phyloP scores from a whole-genome alignment of 2,329 filamentous ascomycete genomes.

The Lachnellula arida region DNA sequence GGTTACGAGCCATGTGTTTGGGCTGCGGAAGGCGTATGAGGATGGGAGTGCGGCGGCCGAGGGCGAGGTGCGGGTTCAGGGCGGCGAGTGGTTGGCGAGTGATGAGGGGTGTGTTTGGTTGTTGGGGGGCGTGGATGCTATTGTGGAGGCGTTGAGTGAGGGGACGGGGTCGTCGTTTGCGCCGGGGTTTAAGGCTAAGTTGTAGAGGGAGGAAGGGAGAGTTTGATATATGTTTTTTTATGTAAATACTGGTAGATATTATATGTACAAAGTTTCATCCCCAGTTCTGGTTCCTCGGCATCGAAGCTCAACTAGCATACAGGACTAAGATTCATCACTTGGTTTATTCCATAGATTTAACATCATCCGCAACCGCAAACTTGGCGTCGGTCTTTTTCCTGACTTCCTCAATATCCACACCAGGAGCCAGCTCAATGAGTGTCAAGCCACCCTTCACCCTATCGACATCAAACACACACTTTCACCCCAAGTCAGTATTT shows the following conservation, averaged over 20 bases:
- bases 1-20: conserved; percentile 77
- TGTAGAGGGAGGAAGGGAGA: conserved; percentile 26
- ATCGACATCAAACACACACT: conserved; percentile 69
- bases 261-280: background rate
- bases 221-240: background rate
- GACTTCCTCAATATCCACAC: conserved; percentile 64
- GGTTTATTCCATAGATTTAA: conserved; percentile 43
- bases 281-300: no score
- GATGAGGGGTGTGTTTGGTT: conserved; percentile 64
- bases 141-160: conserved; percentile 49
- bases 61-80: conserved; percentile 44
- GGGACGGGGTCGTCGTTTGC: conserved; percentile 51
- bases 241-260: background rate
- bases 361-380: conserved; percentile 56
- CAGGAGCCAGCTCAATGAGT: conserved; percentile 66
- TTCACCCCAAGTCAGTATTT: background rate
- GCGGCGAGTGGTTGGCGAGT: conserved; percentile 55
- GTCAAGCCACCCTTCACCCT: conserved; percentile 56
- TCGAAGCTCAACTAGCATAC: no score
- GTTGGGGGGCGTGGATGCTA: conserved; percentile 54
- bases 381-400: conserved; percentile 64
- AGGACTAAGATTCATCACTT: background rate
- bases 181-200: conserved; percentile 40
- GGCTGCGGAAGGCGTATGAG: conserved; percentile 69
- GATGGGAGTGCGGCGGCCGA: conserved; percentile 53